Evolutionary conservation across 345 rosid genomes (phyloP), one percentile per base, ranked within the genome.

Genomic region (Syzygium aromaticum): DNA sequence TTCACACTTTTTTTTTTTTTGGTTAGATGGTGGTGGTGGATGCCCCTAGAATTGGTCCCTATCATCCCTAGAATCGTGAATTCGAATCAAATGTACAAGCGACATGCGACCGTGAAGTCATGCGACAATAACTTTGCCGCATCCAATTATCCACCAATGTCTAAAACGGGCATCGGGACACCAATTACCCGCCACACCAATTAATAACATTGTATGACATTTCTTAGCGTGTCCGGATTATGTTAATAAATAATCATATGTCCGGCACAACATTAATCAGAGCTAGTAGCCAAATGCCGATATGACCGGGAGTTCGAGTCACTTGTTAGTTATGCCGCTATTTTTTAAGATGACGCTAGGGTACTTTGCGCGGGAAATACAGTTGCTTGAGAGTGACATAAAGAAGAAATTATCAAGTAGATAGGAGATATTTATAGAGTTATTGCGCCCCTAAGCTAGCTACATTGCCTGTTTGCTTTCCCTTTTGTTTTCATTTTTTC

Each of bases 271-370:
- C 23, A 6, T 54, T 19, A 19, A 54, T 54, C 7, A 54, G 57
- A 8, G 57, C 57, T 54, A 54, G 21, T 54, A 53, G 56, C 56
- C 56, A 17, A 53, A 17, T 53, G 56, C 22, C 22, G 56, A 4
- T 16, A 19, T 4, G 33, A 67, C 30, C 12, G 9, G 17, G 7
- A 33, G 6, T 73, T 13, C 7, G 11, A 67, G 43, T 67, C 1
- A 10, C 22, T 0, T 17, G 6, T 19, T 3, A 0, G 6, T 17
- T 17, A 21, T 16, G 43, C 3, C 11, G 3, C 0, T 38, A 63
- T 63, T 30, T 3, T 64, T 64, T 8, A 64, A 64, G 2, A 64
- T 8, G 7, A 16, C 5, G 1, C 33, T 16, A 33, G 30, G 8
- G 77, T 30, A 64, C 77, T 30, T 30, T 30, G 77, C 11, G 11